Evolutionary conservation across 2,329 filamentous ascomycete species (phyloP), one percentile per base, ranked within the genome.

Genomic region (Colletotrichum liaoningense): DNA sequence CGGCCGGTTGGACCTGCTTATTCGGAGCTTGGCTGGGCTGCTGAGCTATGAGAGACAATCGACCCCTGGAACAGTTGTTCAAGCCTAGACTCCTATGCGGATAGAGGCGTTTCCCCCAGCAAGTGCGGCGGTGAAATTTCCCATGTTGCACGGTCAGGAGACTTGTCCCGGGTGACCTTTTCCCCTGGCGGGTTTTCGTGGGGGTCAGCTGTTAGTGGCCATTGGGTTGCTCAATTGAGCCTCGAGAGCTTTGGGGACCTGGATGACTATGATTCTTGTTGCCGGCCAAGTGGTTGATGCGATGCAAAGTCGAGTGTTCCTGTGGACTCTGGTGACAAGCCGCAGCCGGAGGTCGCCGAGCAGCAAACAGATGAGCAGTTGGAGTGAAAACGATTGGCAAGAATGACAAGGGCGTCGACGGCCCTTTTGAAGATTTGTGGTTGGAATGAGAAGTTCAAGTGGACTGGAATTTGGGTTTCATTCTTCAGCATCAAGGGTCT

Each of bases 1-100:
- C 68, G 69, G 63, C 67, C 58, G 69, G 63, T 28, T 74, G 72
- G 69, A 72, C 72, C 55, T 73, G 56, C 71, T 71, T 35, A 28
- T 66, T 66, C 58, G 49, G 64, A 67, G 35, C 63, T 46, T 30
- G 16, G 63, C 8, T 22, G 49, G 42, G 63, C 33, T 33, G 33
- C 33, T 33, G 33, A 9, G 33, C 33, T 11, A 11, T 33, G 49
- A 52, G 28, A 12, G 16, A 19, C 49, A 56, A 60, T 35, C 11
- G 11, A 19, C 28, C 58, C 63, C 63, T 67, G 33, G 14, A 33
- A 33, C 33, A 33, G 11, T 57, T 26, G 49, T 57, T 35, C 38
- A 42, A 42, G 38, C 16, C 16, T 19, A 42, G 38, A 8, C 38
- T 42, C 38, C 11, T 35, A 35, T 42, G 38, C 38, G 38, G 38